Evolutionary conservation across 495 filamentous ascomycete genomes (phyloP).

Genomic region (Mytilinidion resinicola): DNA sequence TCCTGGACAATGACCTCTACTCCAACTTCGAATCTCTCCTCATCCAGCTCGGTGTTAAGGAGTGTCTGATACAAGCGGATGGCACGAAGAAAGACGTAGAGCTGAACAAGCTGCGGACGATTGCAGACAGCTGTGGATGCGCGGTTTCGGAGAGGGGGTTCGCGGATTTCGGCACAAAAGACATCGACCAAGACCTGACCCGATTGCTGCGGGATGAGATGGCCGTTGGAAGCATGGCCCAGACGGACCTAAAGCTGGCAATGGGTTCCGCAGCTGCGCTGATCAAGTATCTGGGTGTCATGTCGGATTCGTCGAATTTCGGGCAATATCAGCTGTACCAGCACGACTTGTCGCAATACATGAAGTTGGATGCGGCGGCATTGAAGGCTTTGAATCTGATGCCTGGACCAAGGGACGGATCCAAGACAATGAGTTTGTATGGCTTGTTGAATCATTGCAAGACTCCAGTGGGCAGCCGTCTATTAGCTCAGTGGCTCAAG

Average conservation of each 20-base stretch:
- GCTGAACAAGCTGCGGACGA: conserved; percentile 74
- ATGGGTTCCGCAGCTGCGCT: conserved; percentile 93
- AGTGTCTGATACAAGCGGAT: conserved; percentile 78
- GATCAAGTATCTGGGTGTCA: conserved; percentile 89
- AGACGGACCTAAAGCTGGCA: conserved; percentile 90
- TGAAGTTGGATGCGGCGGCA: conserved; percentile 96
- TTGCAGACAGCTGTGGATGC: conserved; percentile 87
- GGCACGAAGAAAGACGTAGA: conserved; percentile 78
- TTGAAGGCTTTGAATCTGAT: conserved; percentile 93
- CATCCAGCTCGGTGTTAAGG: conserved; percentile 92
- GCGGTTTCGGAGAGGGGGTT: conserved; percentile 72
- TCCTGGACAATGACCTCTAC: conserved; percentile 95
- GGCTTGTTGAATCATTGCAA: conserved; percentile 97
- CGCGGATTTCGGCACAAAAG: conserved; percentile 77
- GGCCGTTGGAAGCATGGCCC: conserved; percentile 67
- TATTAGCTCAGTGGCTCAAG: conserved; percentile 95
- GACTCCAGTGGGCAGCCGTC: conserved; percentile 82
- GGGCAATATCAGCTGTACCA: conserved; percentile 96
- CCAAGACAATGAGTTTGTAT: conserved; percentile 96
- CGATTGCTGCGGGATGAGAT: conserved; percentile 80
- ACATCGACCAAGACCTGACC: conserved; percentile 94
- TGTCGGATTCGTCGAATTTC: conserved; percentile 89
- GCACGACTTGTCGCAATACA: conserved; percentile 93
- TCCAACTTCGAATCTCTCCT: conserved; percentile 96
- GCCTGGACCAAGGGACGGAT: conserved; percentile 88